These are phyloP conservation scores for Perkinsus marinus DNA, from an alignment of 169 alveolate species.

Conservation along the genomic window DNA sequence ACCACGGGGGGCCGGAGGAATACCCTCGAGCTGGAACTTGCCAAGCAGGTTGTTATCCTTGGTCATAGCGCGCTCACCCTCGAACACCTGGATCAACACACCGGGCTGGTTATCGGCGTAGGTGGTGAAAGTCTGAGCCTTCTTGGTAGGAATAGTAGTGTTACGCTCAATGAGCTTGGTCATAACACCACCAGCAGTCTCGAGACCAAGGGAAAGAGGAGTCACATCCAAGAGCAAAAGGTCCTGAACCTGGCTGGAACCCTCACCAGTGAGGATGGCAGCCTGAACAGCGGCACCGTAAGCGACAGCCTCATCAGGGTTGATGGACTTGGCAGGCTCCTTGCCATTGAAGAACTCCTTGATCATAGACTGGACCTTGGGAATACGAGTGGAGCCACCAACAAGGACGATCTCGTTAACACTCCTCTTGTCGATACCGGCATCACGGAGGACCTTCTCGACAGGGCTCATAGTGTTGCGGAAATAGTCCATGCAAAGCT, in stretches of 20 bases:
- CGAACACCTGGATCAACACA: constrained; percentile 85
- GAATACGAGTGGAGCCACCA: constrained; percentile 96
- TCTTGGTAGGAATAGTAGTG: constrained; percentile 96
- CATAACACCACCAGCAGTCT: constrained; percentile 91
- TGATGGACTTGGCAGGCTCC: constrained; percentile 75
- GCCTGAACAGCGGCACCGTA: constrained; percentile 90
- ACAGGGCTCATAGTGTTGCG: constrained; percentile 81
- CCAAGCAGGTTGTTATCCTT: constrained; percentile 92
- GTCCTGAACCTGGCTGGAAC: constrained; percentile 72
- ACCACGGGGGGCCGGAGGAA: constrained; percentile 96
- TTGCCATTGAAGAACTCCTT: constrained; percentile 81
- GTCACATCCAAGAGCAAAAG: constrained; percentile 79
- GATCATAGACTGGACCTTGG: constrained; percentile 77
- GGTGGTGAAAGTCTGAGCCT: constrained; percentile 89
- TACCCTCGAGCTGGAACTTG: constrained; percentile 88
- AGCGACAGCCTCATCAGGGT: constrained; percentile 90
- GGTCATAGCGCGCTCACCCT: constrained; percentile 91
- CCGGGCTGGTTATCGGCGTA: constrained; percentile 95
- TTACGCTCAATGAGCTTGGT: constrained; percentile 82
- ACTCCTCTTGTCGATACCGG: constrained; percentile 77
- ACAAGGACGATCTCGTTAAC: constrained; percentile 89
- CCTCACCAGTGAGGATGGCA: constrained; percentile 79
- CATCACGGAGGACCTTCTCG: constrained; percentile 78
- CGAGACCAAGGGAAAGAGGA: constrained; percentile 81
- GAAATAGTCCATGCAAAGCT: constrained; percentile 76